Base-by-base conservation (phyloP, 257 asterid genomes). In the Primulina tabacum region DNA sequence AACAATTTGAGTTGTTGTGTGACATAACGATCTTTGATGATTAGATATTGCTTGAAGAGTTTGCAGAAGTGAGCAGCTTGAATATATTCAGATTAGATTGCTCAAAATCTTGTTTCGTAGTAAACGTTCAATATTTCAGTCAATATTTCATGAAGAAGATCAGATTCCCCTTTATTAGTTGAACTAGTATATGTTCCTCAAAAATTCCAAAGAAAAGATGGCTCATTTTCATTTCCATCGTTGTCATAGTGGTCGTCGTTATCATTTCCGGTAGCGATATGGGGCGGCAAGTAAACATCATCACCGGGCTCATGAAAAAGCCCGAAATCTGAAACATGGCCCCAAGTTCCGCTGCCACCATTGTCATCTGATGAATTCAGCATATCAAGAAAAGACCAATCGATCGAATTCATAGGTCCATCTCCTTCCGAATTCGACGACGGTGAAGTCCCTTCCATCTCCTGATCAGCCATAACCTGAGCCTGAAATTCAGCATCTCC, bases 201-300 rank as follows among this genome's bases (percentile, higher is more conserved):
- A 77, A 86, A 86, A 50, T 76, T 86, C 91, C 91, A 86, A 4
- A 86, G 84, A 69, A 64, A 85, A 10, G 56, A 47, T 16, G 86
- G 80, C 9, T 69, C 80, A 40, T 60, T 79, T 8, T 67, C 88
- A 58, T 64, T 24, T 2, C 57, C 79, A 6, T 24, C 0, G 26
- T 1, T 6, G 9, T 75, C 52, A 12, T 52, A 59, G 11, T 32
- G 8, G 12, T 59, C 71, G 12, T 55, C 61, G 2, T 55, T 64
- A 2, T 70, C 56, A n/a, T 8, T 34, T 0, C 17, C 60, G 6
- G 65, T 29, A 3, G 67, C 62, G 1, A 79, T 29, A 57, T 77
- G 80, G 1, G 86, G 74, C 2, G 74, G 59, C 79, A 81, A 79
- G 71, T 69, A 77, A 81, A 82, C 78, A 5, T 87, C 20, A 5